Percentiles rank a stretch among this genome's conserved stretches.
Evolutionary conservation across 106 monocot species (phyloP).

Genomic region (Dendrobium officinale): DNA sequence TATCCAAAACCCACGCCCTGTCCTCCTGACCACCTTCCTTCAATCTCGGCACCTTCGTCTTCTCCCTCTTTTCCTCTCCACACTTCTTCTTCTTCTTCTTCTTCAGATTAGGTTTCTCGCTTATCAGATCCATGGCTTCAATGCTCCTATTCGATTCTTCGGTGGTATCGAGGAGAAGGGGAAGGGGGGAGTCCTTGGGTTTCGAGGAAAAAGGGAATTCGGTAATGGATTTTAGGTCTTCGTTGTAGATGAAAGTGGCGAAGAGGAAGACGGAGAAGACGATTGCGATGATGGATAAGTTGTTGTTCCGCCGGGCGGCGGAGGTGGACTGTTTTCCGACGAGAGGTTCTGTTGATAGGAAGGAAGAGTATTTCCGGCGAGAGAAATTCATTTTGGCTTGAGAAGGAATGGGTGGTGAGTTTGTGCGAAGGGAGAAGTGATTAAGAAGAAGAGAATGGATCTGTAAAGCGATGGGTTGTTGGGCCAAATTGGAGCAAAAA

Average conservation of each 20-base stretch:
- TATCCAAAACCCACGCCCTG: conserved; percentile 4
- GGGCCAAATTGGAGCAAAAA: neutral
- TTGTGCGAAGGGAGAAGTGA: too few relatives aligned
- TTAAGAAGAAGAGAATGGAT: conserved; percentile 20
- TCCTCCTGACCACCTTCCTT: neutral
- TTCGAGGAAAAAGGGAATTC: conserved; percentile 32
- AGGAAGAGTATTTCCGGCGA: neutral
- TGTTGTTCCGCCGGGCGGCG: neutral
- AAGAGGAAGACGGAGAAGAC: conserved; percentile 13
- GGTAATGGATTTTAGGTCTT: neutral
- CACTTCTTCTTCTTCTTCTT: too few relatives aligned
- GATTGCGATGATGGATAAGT: conserved; percentile 9
- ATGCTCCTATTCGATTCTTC: neutral
- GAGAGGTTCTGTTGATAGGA: neutral
- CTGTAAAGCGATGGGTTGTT: conserved; percentile 28
- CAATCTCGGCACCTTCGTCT: neutral
- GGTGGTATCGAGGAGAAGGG: conserved; percentile 23
- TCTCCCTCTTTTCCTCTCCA: conserved; percentile 1
- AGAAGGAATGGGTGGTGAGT: too few relatives aligned
- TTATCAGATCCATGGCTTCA: neutral
- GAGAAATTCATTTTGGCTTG: neutral
- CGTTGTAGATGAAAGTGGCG: conserved; percentile 21
- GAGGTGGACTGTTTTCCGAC: neutral
- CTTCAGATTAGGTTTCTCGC: too few relatives aligned
- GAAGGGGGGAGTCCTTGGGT: conserved; percentile 4